Percentiles rank a stretch among this genome's conserved stretches.
phyloP scores from a whole-genome alignment of 805 yeast genomes.

The Komagataella populi region DNA sequence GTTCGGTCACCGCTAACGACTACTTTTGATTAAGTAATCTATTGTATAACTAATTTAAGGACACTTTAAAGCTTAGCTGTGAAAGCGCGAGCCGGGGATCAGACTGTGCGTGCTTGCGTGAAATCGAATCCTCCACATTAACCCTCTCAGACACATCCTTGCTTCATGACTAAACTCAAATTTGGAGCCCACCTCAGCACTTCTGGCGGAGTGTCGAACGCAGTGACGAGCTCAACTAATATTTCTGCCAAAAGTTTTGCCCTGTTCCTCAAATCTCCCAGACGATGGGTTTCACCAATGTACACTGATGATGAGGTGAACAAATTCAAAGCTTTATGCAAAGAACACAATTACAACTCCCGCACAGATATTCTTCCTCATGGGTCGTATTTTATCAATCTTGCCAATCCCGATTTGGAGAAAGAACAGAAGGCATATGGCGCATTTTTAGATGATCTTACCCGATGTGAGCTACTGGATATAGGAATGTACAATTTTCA shows the following conservation, averaged over 20 bases:
- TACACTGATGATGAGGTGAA: conserved; percentile 51
- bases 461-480: conserved; percentile 73
- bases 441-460: conserved; percentile 75
- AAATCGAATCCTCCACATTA: neutral
- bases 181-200: conserved; percentile 88
- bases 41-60: neutral
- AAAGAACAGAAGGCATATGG: conserved; percentile 66
- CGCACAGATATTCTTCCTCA: conserved; percentile 79
- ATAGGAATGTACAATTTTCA: conserved; percentile 87
- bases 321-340: conserved; percentile 53
- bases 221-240: conserved; percentile 25
- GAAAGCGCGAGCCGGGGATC: too few relatives aligned
- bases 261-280: conserved; percentile 76
- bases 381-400: conserved; percentile 85
- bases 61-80: neutral
- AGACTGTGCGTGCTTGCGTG: neutral
- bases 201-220: conserved; percentile 47
- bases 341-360: conserved; percentile 53
- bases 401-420: conserved; percentile 80
- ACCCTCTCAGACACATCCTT: neutral
- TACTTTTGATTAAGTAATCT: neutral
- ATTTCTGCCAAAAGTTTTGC: conserved; percentile 77
- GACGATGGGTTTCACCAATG: conserved; percentile 83
- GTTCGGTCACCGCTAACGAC: neutral
- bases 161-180: conserved; percentile 23